Percentiles rank a stretch among this genome's conserved stretches.
Conservation (phyloP, 768 basidiomycete species). For the Macrolepiota fuliginosa region DNA sequence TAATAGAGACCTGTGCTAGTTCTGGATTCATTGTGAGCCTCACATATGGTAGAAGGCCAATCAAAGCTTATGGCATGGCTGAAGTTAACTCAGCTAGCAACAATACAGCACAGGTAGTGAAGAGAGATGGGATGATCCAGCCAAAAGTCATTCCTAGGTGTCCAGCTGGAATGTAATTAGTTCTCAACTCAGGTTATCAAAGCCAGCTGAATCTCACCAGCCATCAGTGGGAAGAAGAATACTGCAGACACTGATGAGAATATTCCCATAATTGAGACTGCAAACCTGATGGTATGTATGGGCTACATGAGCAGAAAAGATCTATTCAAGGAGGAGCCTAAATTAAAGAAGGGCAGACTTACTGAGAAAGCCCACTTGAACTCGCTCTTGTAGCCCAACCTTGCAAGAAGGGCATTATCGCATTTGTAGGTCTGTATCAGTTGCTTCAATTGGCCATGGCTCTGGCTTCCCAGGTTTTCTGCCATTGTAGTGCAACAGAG, state of each 20-base stretch:
- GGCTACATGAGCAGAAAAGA: constrained; percentile 31
- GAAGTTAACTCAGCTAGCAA: constrained; percentile 58
- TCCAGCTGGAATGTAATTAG: constrained; percentile 36
- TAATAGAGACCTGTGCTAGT: constrained; percentile 81
- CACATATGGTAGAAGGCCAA: neutral
- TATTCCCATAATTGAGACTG: constrained; percentile 64
- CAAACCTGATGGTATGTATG: constrained; percentile 52
- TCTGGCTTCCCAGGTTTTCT: neutral
- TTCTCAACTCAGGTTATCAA: neutral
- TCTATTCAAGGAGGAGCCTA: neutral
- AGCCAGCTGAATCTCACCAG: constrained; percentile 43
- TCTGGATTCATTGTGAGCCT: constrained; percentile 29
- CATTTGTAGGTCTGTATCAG: neutral
- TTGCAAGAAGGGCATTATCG: constrained; percentile 26
- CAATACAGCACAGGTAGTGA: constrained; percentile 53
- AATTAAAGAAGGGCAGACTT: constrained; percentile 14
- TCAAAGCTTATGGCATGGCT: constrained; percentile 56
- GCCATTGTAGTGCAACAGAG: neutral
- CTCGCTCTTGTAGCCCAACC: constrained; percentile 55
- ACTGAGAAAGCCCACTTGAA: constrained; percentile 62
- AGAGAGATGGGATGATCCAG: constrained; percentile 58
- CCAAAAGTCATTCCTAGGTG: constrained; percentile 67
- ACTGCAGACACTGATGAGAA: constrained; percentile 54
- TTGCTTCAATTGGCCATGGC: neutral
- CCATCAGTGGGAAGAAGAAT: constrained; percentile 47